Evolutionary conservation across 2,329 filamentous ascomycete genomes (phyloP), one percentile per base, ranked within the genome.

Genomic region (Colletotrichum filicis): DNA sequence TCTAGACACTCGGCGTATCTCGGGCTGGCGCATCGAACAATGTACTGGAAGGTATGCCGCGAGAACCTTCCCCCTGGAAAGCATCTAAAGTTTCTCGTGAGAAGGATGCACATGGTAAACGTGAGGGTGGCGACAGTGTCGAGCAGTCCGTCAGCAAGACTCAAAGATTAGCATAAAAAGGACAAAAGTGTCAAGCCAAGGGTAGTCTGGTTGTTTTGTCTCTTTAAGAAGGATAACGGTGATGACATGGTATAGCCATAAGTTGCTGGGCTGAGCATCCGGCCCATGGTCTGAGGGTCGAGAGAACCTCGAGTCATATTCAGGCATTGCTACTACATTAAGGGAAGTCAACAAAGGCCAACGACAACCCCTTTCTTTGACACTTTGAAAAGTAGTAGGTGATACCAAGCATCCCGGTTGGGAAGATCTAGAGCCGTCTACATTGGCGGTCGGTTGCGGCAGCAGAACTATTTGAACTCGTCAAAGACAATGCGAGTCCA

Each of bases 21-120:
- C 12, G 70, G 70, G 52, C 66, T 74, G 22, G 73, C 71, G 58
- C 73, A 74, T 26, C 71, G 66, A 12, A 62, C 22, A 22, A 74
- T 30, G 30, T 71, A 71, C 12, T 52, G 49, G 16, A 57, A 57
- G 22, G 46, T n/a, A 42, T 74, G 73, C 8, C 19, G 12, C 7
- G 14, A 16, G 6, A 2, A 3, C 2, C 24, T 37, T 4, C 28
- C 46, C 9, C 42, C 28, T 4, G 16, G 22, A 24, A 28, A 37
- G 46, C 71, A 74, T 3, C 9, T 19, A n/a, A 66, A 73, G 11
- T n/a, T 35, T 19, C 71, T 61, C 7, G 28, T 52, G 30, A 74
- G 62, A 26, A 69, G 32, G 19, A 70, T 62, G 24, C 70, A 74
- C 66, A 74, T 74, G 42, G 42, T 49, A 8, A 49, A 49, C 8